Conservation (phyloP, 441 rosid genomes). For the Populus hybrid region DNA sequence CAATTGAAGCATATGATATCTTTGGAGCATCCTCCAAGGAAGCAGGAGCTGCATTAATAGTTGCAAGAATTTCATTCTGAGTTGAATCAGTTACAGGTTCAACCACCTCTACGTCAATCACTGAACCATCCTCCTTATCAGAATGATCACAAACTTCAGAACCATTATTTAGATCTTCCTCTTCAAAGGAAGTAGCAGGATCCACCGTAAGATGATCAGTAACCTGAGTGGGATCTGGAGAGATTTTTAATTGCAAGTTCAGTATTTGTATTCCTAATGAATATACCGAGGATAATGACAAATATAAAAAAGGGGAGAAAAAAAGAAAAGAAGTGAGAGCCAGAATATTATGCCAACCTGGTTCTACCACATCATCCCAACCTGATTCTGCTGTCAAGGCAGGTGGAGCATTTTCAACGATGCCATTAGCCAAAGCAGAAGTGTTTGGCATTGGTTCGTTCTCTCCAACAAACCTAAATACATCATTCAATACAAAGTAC, state of each 20-base stretch:
- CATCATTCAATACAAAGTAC: conserved; percentile 84
- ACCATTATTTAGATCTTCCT: conserved; percentile 50
- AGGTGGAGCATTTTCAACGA: conserved; percentile 38
- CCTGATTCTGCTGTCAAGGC: conserved; percentile 45
- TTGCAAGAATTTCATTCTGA: conserved; percentile 29
- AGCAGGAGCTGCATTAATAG: conserved; percentile 36
- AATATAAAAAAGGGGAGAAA: too few relatives aligned
- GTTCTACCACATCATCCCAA: conserved; percentile 9
- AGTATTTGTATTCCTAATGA: conserved; percentile 14
- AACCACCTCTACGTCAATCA: conserved; percentile 50
- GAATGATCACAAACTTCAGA: conserved; percentile 70
- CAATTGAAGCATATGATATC: conserved; percentile 74
- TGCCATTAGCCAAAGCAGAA: conserved; percentile 32
- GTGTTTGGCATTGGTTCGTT: conserved; percentile 32
- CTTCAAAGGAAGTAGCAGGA: conserved; percentile 46
- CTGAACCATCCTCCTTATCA: conserved; percentile 70
- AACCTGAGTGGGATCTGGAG: conserved; percentile 40
- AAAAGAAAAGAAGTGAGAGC: too few relatives aligned
- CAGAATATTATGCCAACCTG: too few relatives aligned
- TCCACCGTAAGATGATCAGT: conserved; percentile 39
- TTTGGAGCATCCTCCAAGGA: conserved; percentile 58
- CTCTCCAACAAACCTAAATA: conserved; percentile 72
- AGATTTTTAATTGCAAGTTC: conserved; percentile 18
- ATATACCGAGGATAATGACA: not conserved
- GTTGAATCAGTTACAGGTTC: conserved; percentile 37